Evolutionary conservation across 1,284 basidiomycete genomes (phyloP).

Genomic region (Mrakiaceae sp.): DNA sequence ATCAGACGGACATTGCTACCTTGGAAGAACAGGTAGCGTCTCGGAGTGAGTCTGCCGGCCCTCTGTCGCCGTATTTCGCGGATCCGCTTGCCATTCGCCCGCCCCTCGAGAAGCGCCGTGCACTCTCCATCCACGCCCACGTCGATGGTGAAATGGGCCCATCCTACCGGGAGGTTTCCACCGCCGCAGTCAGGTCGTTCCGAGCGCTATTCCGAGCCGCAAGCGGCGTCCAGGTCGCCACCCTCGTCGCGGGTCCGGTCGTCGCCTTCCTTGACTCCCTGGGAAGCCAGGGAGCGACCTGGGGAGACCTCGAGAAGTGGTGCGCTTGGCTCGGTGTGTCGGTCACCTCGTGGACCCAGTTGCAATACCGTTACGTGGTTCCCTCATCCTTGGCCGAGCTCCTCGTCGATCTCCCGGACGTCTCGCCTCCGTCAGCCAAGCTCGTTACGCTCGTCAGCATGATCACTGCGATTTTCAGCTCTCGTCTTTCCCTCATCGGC

Average conservation of each 20-base stretch:
- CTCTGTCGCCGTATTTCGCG: slow-evolving; percentile 56
- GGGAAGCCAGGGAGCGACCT: slow-evolving; percentile 36
- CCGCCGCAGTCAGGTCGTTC: slow-evolving; percentile 59
- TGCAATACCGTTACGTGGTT: slow-evolving; percentile 84
- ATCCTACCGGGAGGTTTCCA: slow-evolving; percentile 57
- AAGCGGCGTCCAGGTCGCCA: slow-evolving; percentile 58
- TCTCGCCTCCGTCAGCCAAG: slow-evolving; percentile 60
- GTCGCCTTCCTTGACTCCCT: slow-evolving; percentile 54
- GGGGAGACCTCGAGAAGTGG: slow-evolving; percentile 63
- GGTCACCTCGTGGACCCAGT: slow-evolving; percentile 70
- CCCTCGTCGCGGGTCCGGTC: slow-evolving; percentile 56
- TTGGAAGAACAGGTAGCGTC: slow-evolving; percentile 49
- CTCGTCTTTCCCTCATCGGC: slow-evolving; percentile 72
- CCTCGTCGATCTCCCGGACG: slow-evolving; percentile 71
- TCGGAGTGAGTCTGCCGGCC: slow-evolving; percentile 41
- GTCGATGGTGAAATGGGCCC: slow-evolving; percentile 80
- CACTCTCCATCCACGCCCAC: slow-evolving; percentile 76
- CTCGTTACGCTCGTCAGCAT: slow-evolving; percentile 66
- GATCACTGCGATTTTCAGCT: slow-evolving; percentile 68
- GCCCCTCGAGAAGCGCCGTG: slow-evolving; percentile 62
- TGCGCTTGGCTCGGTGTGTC: slow-evolving; percentile 64
- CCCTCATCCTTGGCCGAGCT: slow-evolving; percentile 75
- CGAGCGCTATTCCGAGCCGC: slow-evolving; percentile 64
- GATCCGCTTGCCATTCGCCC: slow-evolving; percentile 56
- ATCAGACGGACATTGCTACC: slow-evolving; percentile 49